Evolutionary conservation across 768 basidiomycete species (phyloP), one percentile per base, ranked within the genome.

Genomic region (Kwoniella europaea): DNA sequence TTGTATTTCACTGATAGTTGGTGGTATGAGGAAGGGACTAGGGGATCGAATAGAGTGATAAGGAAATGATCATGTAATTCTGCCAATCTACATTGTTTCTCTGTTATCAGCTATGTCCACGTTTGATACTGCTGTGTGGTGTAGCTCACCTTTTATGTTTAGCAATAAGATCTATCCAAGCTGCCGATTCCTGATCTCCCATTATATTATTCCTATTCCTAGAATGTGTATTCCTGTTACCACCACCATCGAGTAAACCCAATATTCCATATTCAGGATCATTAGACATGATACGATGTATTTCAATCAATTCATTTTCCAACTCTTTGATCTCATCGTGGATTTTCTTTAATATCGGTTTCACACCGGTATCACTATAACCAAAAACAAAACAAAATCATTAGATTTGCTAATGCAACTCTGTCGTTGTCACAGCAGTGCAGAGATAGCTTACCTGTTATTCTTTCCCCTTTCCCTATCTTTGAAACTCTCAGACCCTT

Each of bases 1-100:
- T 97, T 97, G 86, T 98, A 98, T 78, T 94, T 95, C 50, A 88
- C 89, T 0, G 96, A 93, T 60, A 98, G 92, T 68, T 91, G 90
- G 56, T 94, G 91, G 1, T 98, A 85, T 0, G 94, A 94, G 0
- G 92, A 90, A 0, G 97, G 96, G 0, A 96, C 90, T 10, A 89
- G 89, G 0, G 94, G 93, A 2, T 94, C 90, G 50, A 93, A 88
- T 0, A 94, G 92, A 1, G 96, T 89, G 50, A 89, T 88, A 64
- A 99, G 88, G 29, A 99, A 88, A 70, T 92, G 90, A 83, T 94
- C 93, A 75, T 96, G 93, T 69, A 89, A 88, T 75, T 98, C 95
- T 0, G 92, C 93, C 5, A 98, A 88, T 70, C 95, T 98, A 75
- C 35, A 35, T 35, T 4, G 35, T 35, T 9, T 35, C 35, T 35